Base-by-base conservation (phyloP, 805 yeast species). In the Teunomyces tritomae region DNA sequence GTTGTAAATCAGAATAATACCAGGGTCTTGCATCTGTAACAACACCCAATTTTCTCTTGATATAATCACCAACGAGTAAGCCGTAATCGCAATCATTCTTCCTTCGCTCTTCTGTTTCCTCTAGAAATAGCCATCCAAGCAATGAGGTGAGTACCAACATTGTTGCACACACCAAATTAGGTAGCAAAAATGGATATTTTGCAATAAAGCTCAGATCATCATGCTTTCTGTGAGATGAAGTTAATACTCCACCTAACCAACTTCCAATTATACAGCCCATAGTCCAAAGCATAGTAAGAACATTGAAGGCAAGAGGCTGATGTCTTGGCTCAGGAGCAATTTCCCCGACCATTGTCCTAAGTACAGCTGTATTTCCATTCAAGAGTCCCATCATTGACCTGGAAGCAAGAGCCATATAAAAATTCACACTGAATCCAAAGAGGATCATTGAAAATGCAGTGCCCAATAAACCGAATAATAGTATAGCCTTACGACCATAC, bases 301-400 rank as follows among this genome's bases (percentile, higher is more conserved):
- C 76, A 36, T 82, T 73, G 55, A 83, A 82, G 1, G 87, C 87
- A 9, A 82, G 47, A 7, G 85, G 84, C 59, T 83, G 86, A 57
- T 83, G 87, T 29, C 71, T 67, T 44, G 79, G 68, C 48, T 82
- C 78, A 5, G 64, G 61, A 3, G 85, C 84, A 11, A 80, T 62
- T 57, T 83, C 89, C 3, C 87, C 88, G 39, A 83, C 69, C 45
- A 74, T 64, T 0, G 88, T 83, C 58, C 88, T 65, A 29, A 83
- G 58, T n/a, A 83, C 86, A 0, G 84, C 82, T 6, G 81, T 78
- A 57, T 83, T 83, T 5, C 87, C 88, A 57, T 83, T 83, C 39
- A 83, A 63, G 2, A 77, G 63, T 0, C 89, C 89, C 65, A 79
- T 74, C 40, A 76, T 51, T 14, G 76, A 67, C 55, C 87, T 68